Evolutionary conservation across 768 basidiomycete genomes (phyloP).

Genomic region (Melanogaster broomeanus): DNA sequence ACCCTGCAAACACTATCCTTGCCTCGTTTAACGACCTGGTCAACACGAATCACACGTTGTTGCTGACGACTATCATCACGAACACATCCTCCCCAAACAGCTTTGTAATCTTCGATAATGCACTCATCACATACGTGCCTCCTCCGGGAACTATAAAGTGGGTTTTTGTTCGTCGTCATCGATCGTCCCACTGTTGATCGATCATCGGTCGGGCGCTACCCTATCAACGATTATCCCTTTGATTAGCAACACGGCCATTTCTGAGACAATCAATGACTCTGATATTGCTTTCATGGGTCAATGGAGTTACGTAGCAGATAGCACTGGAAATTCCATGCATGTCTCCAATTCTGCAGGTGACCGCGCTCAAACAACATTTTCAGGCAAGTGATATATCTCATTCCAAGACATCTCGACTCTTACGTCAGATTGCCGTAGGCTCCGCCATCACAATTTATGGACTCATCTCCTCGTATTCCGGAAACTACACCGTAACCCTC

Average conservation of each 20-base stretch:
- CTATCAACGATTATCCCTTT: slow-evolving; percentile 24
- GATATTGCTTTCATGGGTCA: slow-evolving; percentile 52
- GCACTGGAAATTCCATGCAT: slow-evolving; percentile 30
- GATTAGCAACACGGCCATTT: slow-evolving; percentile 36
- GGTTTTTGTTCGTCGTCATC: slow-evolving; percentile 19
- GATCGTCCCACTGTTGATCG: not conserved
- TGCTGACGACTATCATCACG: slow-evolving; percentile 49
- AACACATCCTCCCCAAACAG: slow-evolving; percentile 32
- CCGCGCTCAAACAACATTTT: slow-evolving; percentile 42
- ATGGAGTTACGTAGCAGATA: slow-evolving; percentile 49
- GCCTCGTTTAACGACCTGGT: slow-evolving; percentile 48
- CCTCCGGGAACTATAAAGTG: slow-evolving; percentile 37
- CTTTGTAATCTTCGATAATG: slow-evolving; percentile 58
- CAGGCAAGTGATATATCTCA: slow-evolving; percentile 39
- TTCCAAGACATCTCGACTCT: slow-evolving; percentile 2
- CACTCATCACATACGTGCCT: slow-evolving; percentile 45
- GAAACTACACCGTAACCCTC: slow-evolving; percentile 59
- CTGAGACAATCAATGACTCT: slow-evolving; percentile 44
- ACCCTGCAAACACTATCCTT: slow-evolving; percentile 42
- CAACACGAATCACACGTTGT: slow-evolving; percentile 54
- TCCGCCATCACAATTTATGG: slow-evolving; percentile 63
- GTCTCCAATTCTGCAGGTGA: slow-evolving; percentile 47
- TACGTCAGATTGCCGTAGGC: slow-evolving; percentile 41
- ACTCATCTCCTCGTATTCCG: slow-evolving; percentile 55
- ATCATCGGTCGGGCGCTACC: slow-evolving; percentile 2